Evolutionary conservation across 768 basidiomycete genomes (phyloP), one percentile per base, ranked within the genome.

Genomic region (Psilocybe cyanescens): DNA sequence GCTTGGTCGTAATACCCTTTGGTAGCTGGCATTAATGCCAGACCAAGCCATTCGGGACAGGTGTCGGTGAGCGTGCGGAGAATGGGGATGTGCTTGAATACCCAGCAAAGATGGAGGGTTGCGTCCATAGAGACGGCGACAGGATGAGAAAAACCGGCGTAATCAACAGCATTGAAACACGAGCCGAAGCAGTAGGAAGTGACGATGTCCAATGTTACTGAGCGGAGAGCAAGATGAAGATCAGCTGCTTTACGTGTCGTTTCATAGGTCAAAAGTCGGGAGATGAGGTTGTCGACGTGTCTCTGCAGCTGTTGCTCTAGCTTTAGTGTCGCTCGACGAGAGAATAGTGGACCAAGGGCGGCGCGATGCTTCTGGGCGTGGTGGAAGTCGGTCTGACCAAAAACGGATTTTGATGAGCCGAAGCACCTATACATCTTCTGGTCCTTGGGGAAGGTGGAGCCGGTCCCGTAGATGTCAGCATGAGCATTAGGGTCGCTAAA

Each of bases 401-500:
- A 72, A 1, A 74, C 71, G 3, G 75, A 71, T 28, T 67, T 58
- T n/a, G 61, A 57, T 11, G 68, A 64, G 28, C 70, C 60, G 48
- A 74, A 72, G 11, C 60, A 60, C n/a, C 65, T 56, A 56, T 73
- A 76, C 48, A 75, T 71, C 4, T 50, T 39, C 5, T 28, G 44
- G 35, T 73, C 70, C 51, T 78, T 77, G 24, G 67, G 67, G 39
- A 75, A 72, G 12, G 61, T 70, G 19, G 59, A 64, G 4, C 65
- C 58, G 1, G 62, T 33, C 4, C 61, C 65, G 60, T 79, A 77
- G 35, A 80, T 77, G 30, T 76, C 73, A 17, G 63, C 62, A 60
- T 72, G 78, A 8, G 72, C 77, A n/a, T 64, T 50, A 5, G 73
- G 72, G 24, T 73, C 70, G 33, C 60, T 68, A 69, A 79, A 80